phyloP scores from a whole-genome alignment of 345 rosid species.

The Syzygium aromaticum region DNA sequence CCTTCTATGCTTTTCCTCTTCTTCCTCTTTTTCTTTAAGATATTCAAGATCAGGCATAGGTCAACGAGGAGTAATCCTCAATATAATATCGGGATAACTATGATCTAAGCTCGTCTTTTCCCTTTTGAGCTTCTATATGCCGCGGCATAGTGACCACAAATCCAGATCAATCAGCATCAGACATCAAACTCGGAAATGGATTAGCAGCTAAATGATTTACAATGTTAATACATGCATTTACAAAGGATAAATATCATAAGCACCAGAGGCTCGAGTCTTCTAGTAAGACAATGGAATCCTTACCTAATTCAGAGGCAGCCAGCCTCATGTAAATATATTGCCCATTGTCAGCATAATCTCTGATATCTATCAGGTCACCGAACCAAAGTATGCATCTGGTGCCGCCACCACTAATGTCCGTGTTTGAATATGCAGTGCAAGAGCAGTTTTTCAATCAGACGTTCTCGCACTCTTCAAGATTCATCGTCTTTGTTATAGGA shows the following conservation, averaged over 20 bases:
- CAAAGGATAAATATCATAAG: background rate
- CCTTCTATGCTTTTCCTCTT: conserved; percentile 2
- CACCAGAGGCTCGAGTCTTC: background rate
- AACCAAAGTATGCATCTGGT: conserved; percentile 50
- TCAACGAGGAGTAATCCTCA: conserved; percentile 1
- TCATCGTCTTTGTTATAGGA: conserved; percentile 12
- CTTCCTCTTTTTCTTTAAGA: conserved; percentile 2
- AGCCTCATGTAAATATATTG: conserved; percentile 29
- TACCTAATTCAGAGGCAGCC: conserved; percentile 27
- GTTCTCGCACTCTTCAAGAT: conserved; percentile 11
- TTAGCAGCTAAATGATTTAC: background rate
- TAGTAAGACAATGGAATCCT: background rate
- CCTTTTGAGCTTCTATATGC: conserved; percentile 1
- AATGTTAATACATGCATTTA: background rate
- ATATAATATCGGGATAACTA: conserved; percentile 6
- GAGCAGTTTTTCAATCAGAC: conserved; percentile 34
- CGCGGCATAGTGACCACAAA: background rate
- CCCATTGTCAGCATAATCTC: conserved; percentile 12
- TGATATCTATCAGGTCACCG: conserved; percentile 30
- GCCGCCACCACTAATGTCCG: conserved; percentile 23
- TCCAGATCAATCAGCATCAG: background rate
- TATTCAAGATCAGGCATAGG: conserved; percentile 3
- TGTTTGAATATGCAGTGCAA: conserved; percentile 37
- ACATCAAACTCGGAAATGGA: background rate
- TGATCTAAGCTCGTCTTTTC: conserved; percentile 1